Evolutionary conservation across 1,284 basidiomycete species (phyloP), one percentile per base, ranked within the genome.

Genomic region (Ganoderma lucidum): DNA sequence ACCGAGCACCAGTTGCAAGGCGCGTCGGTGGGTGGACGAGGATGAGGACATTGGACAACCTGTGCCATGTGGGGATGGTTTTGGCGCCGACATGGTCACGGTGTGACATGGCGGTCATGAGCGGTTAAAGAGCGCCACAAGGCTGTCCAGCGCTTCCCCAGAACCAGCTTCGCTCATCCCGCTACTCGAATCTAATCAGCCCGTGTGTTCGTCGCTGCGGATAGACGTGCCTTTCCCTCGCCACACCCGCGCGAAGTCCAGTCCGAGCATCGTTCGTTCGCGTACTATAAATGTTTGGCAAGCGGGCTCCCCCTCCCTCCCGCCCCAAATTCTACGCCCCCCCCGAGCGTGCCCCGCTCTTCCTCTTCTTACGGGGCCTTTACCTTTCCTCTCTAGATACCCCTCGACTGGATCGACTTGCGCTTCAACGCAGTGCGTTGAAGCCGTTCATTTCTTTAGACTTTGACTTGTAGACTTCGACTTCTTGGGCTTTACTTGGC

Each of bases 361-460:
- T 64, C 61, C 30, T 48, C 55, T 44, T 66, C 35, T 28, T 14
- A 59, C 53, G 55, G 17, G 45, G 19, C 48, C 48, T 39, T 55
- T 48, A 19, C 23, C 63, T 58, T 44, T 55, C 39, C 53, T n/a
- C 48, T 65, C 30, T 30, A 15, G 44, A 51, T 53, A 60, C 58
- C 58, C 66, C 2, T 58, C 48, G 67, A 64, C 66, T 65, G 59
- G 59, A 28, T 61, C 56, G 56, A 59, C 56, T 39, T 58, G 23
- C 28, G 64, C 58, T 63, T 59, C 62, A 45, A 41, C 63, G 64
- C 72, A 67, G 71, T 37, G 62, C 68, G 65, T 56, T 69, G 61
- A 61, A 66, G 56, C 60, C 14, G 23, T 65, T 65, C 42, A 48
- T 59, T 35, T 62, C 41, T 14, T 62, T 35, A 6, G 53, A n/a